Evolutionary conservation across 371 early-diverging fungal genomes (phyloP), one percentile per base, ranked within the genome.

Genomic region (Actinomucor elegans): DNA sequence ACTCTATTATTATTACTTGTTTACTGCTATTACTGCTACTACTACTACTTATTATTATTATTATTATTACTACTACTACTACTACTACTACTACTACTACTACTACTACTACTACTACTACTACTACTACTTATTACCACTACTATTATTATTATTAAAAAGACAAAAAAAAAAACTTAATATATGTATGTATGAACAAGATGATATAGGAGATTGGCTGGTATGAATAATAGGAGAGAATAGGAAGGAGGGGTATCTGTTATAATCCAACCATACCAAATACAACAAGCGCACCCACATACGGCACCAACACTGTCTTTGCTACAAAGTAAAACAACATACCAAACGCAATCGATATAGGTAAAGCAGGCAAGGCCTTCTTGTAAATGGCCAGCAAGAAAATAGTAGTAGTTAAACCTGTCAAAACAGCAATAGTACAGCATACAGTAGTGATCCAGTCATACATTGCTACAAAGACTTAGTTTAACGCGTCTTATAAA

Each of bases 391-490:
- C 92, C 40, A 94, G 68, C 43, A 94, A 66, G 66, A 92, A 93
- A 46, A 94, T 92, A 10, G 94, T 94, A 14, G 88, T 79, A 33
- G 86, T 89, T 57, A 94, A 67, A 4, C 94, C 94, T 23, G 90
- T 89, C 52, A 90, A 69, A 8, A 92, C 90, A 2, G 89, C 93
- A 54, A 94, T 78, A 11, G 82, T 85, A 59, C 87, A 88, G 33
- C 89, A 76, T 36, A 87, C 70, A 1, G 94, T 94, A 12, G 94
- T 91, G 63, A 91, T 82, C 93, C 93, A 92, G 70, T 92, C 93
- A 64, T 79, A 85, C 73, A 89, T 73, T 6, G 94, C 91, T 82
- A 57, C 3, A 47, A 12, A 50, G n/a, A 32, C 24, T n/a, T n/a
- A n/a, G n/a, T n/a, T n/a, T n/a, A n/a, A n/a, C n/a, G n/a, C n/a